These are phyloP conservation scores for Grammothele lineata DNA, from an alignment of 768 basidiomycete species.

Conservation along the genomic window DNA sequence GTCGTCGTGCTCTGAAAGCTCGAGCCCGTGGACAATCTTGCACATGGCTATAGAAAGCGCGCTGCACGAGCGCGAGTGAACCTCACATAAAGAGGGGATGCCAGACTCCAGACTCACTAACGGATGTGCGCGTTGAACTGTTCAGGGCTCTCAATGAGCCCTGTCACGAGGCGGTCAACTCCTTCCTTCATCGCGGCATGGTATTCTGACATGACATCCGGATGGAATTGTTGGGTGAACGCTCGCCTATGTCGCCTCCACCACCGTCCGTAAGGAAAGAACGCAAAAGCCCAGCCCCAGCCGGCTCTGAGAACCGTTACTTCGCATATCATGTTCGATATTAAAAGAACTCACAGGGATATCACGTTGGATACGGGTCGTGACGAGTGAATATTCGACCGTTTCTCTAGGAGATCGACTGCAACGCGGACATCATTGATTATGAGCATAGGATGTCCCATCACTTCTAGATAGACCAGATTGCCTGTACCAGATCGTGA, in stretches of 20 bases:
- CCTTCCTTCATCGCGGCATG: not conserved
- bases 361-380: no score
- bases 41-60: no score
- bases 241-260: conserved; percentile 2
- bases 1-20: no score
- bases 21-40: no score
- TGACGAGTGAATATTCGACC: conserved; percentile 24
- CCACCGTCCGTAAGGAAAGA: not conserved
- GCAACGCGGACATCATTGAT: conserved; percentile 14
- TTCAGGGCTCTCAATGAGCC: not conserved
- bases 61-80: no score
- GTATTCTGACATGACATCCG: not conserved
- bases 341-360: no score
- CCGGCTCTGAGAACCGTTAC: conserved; percentile 6
- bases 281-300: conserved; percentile 2
- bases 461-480: conserved; percentile 14
- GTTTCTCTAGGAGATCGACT: conserved; percentile 23
- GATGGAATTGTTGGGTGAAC: conserved; percentile 4
- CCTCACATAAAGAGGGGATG: no score
- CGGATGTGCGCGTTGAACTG: not conserved
- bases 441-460: conserved; percentile 17
- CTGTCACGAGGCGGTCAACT: not conserved
- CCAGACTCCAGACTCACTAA: no score
- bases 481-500: no score
- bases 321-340: no score